Conservation (phyloP, 1,284 basidiomycete genomes). For the Boletus hoseneyae region DNA sequence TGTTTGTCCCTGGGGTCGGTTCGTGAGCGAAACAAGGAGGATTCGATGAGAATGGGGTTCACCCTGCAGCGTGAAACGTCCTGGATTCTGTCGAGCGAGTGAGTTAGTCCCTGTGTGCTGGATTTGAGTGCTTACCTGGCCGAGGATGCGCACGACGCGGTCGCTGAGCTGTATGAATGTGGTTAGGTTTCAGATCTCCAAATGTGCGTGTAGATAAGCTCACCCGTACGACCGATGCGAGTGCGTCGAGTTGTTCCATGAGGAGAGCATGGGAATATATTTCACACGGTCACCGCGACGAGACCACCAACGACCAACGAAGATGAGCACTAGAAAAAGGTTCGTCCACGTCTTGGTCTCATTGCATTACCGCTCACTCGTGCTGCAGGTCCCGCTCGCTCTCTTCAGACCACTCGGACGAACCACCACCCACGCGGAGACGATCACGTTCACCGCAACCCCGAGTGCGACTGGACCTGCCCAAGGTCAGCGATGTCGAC, state of each 20-base stretch:
- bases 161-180: constrained; percentile 53
- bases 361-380: not conserved
- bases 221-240: constrained; percentile 54
- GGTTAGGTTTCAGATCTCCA: fast-evolving
- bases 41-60: not conserved
- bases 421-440: constrained; percentile 59
- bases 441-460: constrained; percentile 59
- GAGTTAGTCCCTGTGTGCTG: not conserved
- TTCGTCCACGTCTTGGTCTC: not conserved
- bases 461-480: constrained; percentile 41
- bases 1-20: constrained; percentile 73
- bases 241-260: constrained; percentile 47
- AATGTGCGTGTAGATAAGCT: constrained; percentile 10
- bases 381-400: constrained; percentile 53
- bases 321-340: constrained; percentile 28
- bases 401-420: constrained; percentile 43
- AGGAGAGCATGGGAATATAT: too few relatives aligned
- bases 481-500: constrained; percentile 72
- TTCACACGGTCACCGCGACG: too few relatives aligned
- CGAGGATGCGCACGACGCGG: constrained; percentile 62
- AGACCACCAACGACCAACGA: not conserved
- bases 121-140: constrained; percentile 52
- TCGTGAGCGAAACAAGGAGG: not conserved
- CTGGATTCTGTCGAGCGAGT: constrained; percentile 67
- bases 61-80: constrained; percentile 90